Base-by-base conservation (phyloP, 2,329 filamentous ascomycete genomes). In the Lojkania enalia region DNA sequence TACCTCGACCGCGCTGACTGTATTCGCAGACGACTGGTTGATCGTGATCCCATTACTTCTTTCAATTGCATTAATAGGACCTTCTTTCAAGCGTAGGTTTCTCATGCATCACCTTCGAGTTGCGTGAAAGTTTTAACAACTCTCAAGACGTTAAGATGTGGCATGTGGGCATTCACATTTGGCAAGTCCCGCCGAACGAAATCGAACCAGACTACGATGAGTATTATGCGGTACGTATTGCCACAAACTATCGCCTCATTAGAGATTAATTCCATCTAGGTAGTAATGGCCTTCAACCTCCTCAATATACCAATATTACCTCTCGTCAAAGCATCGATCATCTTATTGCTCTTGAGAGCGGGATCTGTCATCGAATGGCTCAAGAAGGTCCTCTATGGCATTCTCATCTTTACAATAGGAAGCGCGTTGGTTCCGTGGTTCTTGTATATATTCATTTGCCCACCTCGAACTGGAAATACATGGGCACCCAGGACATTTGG, bases 281-380 rank as follows among this genome's bases (percentile, higher is more conserved):
- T 69, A 13, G 35, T 58, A 19, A 57, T 70, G 51, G 63, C 67
- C 16, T 70, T 71, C 57, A 71, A 70, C 36, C 63, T 72, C 7
- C 51, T 71, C 35, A 72, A 71, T 46, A 69, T 67, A 9, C 68
- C 67, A 3, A 72, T 72, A 36, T 45, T 72, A 19, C 69, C 69
- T 1, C 57, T 71, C n/a, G 69, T 71, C 41, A 72, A 72, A 58
- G 63, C 66, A 1, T 69, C 69, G 1, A 69, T 71, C 39, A 69
- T 71, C 13, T 49, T 71, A 7, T 64, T 72, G 18, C 66, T 72
- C 23, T 60, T 71, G 3, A 56, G 67, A 47, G 66, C 67, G 27
- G 67, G 68, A 39, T 69, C 67, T 6, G 61, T 72, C 29, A 69
- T 72, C 32, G 56, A 64, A 39, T 68, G 62, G 58, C 48, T 72